These are phyloP conservation scores for Blastobotrys mokoenaii DNA, from an alignment of 805 yeast species.

Conservation along the genomic window DNA sequence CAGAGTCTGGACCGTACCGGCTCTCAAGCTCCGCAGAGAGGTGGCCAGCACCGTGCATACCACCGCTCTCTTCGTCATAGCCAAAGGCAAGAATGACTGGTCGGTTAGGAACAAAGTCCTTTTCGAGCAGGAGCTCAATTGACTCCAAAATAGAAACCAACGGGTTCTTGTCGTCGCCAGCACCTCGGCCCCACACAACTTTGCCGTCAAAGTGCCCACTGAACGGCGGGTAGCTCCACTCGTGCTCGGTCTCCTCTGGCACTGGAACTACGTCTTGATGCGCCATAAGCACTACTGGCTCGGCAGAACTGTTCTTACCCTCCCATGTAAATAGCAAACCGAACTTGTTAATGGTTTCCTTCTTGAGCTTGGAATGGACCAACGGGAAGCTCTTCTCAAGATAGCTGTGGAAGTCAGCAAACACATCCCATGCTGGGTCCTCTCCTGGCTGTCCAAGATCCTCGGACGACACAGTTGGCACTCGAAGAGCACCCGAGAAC, in stretches of 20 bases:
- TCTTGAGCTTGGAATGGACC: constrained; percentile 38
- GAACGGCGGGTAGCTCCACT: constrained; percentile 66
- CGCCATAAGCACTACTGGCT: constrained; percentile 64
- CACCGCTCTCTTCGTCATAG: constrained; percentile 72
- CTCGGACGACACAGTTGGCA: constrained; percentile 59
- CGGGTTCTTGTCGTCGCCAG: constrained; percentile 65
- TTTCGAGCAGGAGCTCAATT: constrained; percentile 44
- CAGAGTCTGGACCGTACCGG: constrained; percentile 51
- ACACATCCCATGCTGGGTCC: constrained; percentile 40
- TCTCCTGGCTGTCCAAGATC: constrained; percentile 36
- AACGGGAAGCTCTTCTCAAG: constrained; percentile 48
- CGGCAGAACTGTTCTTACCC: constrained; percentile 33
- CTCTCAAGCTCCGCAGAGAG: constrained; percentile 40
- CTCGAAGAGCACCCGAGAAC: constrained; percentile 48
- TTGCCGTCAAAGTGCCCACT: constrained; percentile 62
- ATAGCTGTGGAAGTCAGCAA: constrained; percentile 43
- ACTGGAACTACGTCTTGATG: constrained; percentile 82
- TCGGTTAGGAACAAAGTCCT: constrained; percentile 50
- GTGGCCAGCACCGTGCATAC: constrained; percentile 50
- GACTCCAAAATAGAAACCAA: constrained; percentile 61
- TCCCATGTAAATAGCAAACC: constrained; percentile 58
- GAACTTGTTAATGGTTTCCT: constrained; percentile 50
- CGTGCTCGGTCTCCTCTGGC: constrained; percentile 40
- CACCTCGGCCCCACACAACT: constrained; percentile 67
- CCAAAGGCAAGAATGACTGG: constrained; percentile 61